Conservation (phyloP, 805 yeast species). For the Saturnispora zaruensis region DNA sequence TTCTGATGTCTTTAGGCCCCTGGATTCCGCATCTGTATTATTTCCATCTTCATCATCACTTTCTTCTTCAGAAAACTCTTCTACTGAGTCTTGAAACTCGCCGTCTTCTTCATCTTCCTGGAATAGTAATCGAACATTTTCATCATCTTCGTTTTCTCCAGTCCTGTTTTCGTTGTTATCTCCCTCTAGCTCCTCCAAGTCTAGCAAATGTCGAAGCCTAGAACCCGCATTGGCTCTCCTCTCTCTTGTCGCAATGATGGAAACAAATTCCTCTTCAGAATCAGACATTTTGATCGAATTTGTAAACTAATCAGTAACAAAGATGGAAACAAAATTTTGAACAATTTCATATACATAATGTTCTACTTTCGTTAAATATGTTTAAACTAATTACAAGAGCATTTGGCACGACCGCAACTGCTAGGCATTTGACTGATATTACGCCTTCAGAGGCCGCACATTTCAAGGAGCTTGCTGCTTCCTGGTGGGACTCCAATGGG, state of each 20-base stretch:
- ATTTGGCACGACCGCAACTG: neutral
- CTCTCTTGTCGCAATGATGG: slow-evolving; percentile 64
- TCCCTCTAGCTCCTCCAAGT: slow-evolving; percentile 46
- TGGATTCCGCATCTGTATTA: slow-evolving; percentile 20
- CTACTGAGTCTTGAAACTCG: slow-evolving; percentile 33
- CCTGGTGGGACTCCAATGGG: slow-evolving; percentile 98
- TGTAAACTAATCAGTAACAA: neutral
- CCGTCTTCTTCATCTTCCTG: slow-evolving; percentile 54
- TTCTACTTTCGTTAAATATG: neutral
- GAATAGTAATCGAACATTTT: slow-evolving; percentile 61
- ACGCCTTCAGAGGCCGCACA: slow-evolving; percentile 65
- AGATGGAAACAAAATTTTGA: neutral
- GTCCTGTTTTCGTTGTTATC: slow-evolving; percentile 11
- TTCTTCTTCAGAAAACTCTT: slow-evolving; percentile 23
- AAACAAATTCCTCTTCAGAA: slow-evolving; percentile 35
- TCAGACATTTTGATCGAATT: slow-evolving; percentile 10
- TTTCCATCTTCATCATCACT: slow-evolving; percentile 27
- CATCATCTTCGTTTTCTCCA: slow-evolving; percentile 54
- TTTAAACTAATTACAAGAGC: neutral
- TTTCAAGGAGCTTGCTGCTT: slow-evolving; percentile 76
- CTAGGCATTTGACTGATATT: slow-evolving; percentile 28
- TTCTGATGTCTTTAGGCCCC: slow-evolving; percentile 24
- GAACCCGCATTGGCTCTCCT: slow-evolving; percentile 89
- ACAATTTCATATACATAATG: neutral
- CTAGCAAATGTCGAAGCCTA: slow-evolving; percentile 61